Conservation (phyloP, 192 early-diverging fungal genomes). For the Gonapodya prolifera region DNA sequence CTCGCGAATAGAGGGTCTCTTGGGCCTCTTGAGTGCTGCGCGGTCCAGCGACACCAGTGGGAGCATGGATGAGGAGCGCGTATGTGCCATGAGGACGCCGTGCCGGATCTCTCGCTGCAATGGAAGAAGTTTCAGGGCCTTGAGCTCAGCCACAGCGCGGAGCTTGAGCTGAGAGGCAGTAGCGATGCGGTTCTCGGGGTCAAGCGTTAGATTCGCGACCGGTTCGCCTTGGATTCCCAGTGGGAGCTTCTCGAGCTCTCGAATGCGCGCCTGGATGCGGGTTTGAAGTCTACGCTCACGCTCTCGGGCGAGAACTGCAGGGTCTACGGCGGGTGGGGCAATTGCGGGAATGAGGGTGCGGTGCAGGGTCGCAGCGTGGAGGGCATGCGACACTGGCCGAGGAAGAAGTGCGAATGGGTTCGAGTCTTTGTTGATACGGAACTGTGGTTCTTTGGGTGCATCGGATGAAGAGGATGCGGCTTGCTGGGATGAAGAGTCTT, state of each 20-base stretch:
- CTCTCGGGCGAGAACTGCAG: constrained; percentile 59
- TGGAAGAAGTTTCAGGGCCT: constrained; percentile 61
- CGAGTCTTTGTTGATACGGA: background rate
- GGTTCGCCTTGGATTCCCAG: constrained; percentile 11
- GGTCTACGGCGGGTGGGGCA: constrained; percentile 67
- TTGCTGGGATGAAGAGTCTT: background rate
- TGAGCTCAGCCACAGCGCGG: constrained; percentile 76
- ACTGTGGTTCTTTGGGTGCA: background rate
- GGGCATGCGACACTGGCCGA: background rate
- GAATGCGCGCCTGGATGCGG: constrained; percentile 63
- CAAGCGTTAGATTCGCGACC: constrained; percentile 10
- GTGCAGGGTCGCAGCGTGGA: constrained; percentile 19
- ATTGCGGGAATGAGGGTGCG: constrained; percentile 60
- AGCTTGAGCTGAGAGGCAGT: constrained; percentile 45
- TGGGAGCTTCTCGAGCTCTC: constrained; percentile 58
- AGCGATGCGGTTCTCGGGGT: constrained; percentile 15
- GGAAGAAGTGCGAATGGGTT: constrained; percentile 2
- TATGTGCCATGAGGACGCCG: constrained; percentile 60
- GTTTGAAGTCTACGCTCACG: constrained; percentile 58
- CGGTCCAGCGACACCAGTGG: constrained; percentile 58
- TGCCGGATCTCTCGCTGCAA: constrained; percentile 64
- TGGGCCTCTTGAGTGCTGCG: constrained; percentile 58
- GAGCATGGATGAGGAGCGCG: constrained; percentile 59
- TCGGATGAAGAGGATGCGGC: background rate
- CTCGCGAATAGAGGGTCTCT: constrained; percentile 72